Conservation (phyloP, 352 stramenopile species). For the Pythium sp. region DNA sequence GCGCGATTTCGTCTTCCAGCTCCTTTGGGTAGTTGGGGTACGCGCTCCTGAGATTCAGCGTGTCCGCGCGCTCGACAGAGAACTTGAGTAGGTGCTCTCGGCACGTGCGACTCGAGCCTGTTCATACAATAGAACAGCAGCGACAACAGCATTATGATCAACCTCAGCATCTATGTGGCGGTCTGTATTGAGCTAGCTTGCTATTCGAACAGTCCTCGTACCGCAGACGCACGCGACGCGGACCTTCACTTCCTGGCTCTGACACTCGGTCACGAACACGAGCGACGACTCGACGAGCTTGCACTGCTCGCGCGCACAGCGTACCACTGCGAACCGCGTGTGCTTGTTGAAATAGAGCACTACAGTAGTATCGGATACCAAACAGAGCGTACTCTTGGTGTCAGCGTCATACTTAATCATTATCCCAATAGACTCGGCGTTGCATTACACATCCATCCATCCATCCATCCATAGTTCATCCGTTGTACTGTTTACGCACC, state of each 20-base stretch:
- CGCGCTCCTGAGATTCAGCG: conserved; percentile 29
- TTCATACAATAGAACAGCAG: neutral
- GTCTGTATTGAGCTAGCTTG: neutral
- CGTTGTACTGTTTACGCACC: conserved; percentile 25
- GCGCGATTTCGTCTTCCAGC: conserved; percentile 47
- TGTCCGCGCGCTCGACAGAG: conserved; percentile 45
- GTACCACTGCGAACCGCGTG: conserved; percentile 53
- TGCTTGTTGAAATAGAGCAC: conserved; percentile 64
- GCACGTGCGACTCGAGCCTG: conserved; percentile 56
- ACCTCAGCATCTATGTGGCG: neutral
- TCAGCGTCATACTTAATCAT: neutral
- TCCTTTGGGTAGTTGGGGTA: conserved; percentile 44
- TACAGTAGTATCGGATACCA: conserved; percentile 13
- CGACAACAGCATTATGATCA: neutral
- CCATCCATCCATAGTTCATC: neutral
- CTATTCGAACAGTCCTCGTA: conserved; percentile 23
- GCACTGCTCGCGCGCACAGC: conserved; percentile 63
- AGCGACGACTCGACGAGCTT: conserved; percentile 76
- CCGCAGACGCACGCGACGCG: conserved; percentile 66
- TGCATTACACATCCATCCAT: neutral
- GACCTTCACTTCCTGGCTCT: conserved; percentile 58
- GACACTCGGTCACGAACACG: conserved; percentile 63
- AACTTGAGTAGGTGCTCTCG: conserved; percentile 49
- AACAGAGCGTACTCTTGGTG: neutral
- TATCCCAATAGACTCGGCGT: neutral